Evolutionary conservation across 176 grass and related monocot genomes (phyloP).

Genomic region (Saccharum officinarum): DNA sequence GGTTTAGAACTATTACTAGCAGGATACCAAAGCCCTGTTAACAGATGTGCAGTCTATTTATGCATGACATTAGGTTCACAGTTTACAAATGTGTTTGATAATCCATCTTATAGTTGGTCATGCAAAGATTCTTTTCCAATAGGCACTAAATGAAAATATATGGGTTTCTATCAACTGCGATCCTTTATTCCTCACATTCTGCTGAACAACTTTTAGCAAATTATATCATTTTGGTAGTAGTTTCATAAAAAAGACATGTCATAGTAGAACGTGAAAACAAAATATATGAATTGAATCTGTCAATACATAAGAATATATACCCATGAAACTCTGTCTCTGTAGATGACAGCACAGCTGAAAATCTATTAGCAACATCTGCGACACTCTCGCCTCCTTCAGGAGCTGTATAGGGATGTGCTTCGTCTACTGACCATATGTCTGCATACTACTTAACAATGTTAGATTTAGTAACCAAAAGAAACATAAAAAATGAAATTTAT

Average conservation of each 20-base stretch:
- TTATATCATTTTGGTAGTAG: not conserved
- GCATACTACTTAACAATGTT: conserved; percentile 56
- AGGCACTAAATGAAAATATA: not conserved
- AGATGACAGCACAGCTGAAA: conserved; percentile 45
- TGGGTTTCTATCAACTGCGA: not conserved
- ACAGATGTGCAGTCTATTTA: not conserved
- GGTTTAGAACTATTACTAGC: too few species aligned
- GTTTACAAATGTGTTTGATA: not conserved
- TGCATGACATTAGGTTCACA: not conserved
- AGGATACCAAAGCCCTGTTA: not conserved
- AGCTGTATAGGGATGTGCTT: conserved; percentile 58
- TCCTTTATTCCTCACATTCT: not conserved
- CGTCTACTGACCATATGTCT: conserved; percentile 84
- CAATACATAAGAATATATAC: conserved; percentile 30
- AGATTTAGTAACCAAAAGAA: conserved; percentile 23
- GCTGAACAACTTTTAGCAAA: not conserved
- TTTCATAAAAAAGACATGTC: not conserved
- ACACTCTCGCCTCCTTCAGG: conserved; percentile 90
- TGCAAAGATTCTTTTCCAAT: not conserved
- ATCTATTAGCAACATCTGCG: conserved; percentile 69
- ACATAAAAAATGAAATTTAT: not conserved
- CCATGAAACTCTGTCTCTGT: conserved; percentile 58
- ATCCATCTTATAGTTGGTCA: not conserved
- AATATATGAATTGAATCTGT: not conserved
- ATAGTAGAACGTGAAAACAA: not conserved